Base-by-base conservation (phyloP, 257 asterid genomes). In the Nicotiana tabacum region DNA sequence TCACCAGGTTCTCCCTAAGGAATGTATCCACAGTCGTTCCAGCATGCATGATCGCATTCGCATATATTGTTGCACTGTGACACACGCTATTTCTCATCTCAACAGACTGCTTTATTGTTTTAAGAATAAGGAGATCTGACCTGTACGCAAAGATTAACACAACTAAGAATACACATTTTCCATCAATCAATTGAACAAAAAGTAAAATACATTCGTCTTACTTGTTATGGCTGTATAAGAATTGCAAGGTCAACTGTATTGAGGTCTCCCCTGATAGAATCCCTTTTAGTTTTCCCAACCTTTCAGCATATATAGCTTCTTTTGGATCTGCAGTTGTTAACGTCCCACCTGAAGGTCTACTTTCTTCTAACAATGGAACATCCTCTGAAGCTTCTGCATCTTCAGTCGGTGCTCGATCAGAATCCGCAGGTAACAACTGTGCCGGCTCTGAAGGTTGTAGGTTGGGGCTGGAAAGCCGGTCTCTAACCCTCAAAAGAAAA, bases 11-110 rank as follows among this genome's bases (percentile, higher is more conserved):
- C 88, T 96, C 98, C 83, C 98, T 83, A 64, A 96, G 96, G 88
- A 96, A 96, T 10, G 99, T 94, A 83, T 96, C 98, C 11, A 93
- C 98, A 12, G 99, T 96, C 48, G 99, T 96, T 83, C 99, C 99
- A 66, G 99, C 98, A 85, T 96, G 99, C 98, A 96, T 96, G 85
- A 96, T 91, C 58, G 99, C 99, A 89, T 96, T 96, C 2, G 98
- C 92, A 84, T 91, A 95, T 83, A 96, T 93, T 35, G 98, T 94
- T 80, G 99, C 99, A 88, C 99, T 96, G 80, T 93, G 99, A 86
- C 97, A 94, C 60, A 92, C 98, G 81, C 97, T 93, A 68, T 92
- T 94, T 89, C 98, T 92, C 97, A 92, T 92, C 91, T 96, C 99
- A 82, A 96, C 96, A 61, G 98, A 95, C 83, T 96, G 99, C 89